Base-by-base conservation (phyloP, 2,329 filamentous ascomycete species). In the Cladorrhinum sp. region DNA sequence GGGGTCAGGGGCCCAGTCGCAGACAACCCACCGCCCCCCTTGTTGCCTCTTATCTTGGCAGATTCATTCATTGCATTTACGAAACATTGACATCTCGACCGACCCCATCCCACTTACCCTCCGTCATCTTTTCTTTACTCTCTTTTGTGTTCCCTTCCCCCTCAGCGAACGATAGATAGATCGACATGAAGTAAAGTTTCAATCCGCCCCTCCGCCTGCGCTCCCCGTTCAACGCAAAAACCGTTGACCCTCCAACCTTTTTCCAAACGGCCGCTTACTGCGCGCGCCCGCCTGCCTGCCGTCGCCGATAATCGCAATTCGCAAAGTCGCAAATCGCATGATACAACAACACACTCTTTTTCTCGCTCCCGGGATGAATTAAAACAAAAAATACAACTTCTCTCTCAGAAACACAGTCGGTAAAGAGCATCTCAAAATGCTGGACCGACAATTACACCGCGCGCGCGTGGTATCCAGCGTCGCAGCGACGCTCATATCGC, bases 381-480 rank as follows among this genome's bases (percentile, higher is more conserved):
- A 4, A 45, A 18, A 9, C 6, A n/a, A n/a, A 41, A 41, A 8
- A 41, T 41, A 41, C 5, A 7, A 41, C 5, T 41, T 41, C 7
- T 41, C 36, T 3, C 4, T 13, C 36, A 4, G 16, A 5, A 41
- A 41, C 5, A 41, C 3, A 6, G 13, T 7, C 29, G 29, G 13
- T 13, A n/a, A 41, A 4, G 12, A n/a, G 10, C n/a, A 22, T 2
- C n/a, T 9, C 8, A 45, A 7, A 64, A 79, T 81, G 75, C 70
- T 78, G 55, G 79, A 83, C 66, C 76, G 74, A 32, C 75, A 79
- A 53, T 77, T 85, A 66, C 79, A 82, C 65, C 84, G 81, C 70
- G 87, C 86, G 64, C 89, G 93, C 67, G 80, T 96, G 57, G 76
- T 95, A 59, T 93, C 93, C 65, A 93, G 93, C 68, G 79, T 93